Evolutionary conservation across 148 eudicot genomes (phyloP).

Genomic region (Vaccinium vitisidaea): DNA sequence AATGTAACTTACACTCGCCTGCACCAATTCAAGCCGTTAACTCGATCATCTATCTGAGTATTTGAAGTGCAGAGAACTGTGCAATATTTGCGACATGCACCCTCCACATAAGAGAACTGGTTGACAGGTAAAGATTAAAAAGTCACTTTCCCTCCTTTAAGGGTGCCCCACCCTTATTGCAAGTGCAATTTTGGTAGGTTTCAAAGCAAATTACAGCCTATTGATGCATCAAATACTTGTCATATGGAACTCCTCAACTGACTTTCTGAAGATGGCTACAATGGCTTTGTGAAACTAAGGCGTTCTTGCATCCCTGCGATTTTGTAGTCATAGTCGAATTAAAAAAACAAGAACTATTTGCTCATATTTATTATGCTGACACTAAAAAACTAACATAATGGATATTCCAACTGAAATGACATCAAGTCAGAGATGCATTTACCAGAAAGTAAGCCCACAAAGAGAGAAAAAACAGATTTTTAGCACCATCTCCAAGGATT

Average conservation of each 20-base stretch:
- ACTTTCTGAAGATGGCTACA: not conserved
- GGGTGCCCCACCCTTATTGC: not conserved
- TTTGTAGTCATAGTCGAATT: not conserved
- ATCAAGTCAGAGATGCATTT: not conserved
- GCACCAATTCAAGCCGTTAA: not conserved
- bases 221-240: not conserved
- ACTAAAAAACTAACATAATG: not conserved
- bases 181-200: not conserved
- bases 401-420: not conserved
- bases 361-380: not conserved
- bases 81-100: not conserved
- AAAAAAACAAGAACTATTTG: not conserved
- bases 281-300: too few relatives aligned
- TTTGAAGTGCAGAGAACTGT: not conserved
- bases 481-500: not conserved
- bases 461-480: not conserved
- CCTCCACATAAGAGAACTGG: not conserved
- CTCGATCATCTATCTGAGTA: not conserved
- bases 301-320: not conserved
- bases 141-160: not conserved
- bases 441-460: not conserved
- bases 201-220: not conserved
- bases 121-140: too few relatives aligned
- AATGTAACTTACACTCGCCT: not conserved
- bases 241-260: not conserved